These are phyloP conservation scores for Filobasidium floriforme DNA, from an alignment of 768 basidiomycete species.

Conservation along the genomic window DNA sequence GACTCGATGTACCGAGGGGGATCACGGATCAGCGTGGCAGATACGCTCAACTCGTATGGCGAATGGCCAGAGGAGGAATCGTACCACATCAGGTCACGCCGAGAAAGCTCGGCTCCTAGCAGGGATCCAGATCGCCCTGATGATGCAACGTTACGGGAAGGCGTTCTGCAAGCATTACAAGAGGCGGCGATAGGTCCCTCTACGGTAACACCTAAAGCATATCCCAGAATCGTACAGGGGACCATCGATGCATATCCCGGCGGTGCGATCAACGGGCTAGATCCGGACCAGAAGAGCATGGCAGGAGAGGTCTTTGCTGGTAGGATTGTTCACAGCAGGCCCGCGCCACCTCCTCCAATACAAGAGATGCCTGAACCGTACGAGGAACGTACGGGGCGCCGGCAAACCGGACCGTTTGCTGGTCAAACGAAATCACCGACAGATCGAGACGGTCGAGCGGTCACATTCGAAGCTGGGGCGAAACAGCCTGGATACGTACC, in stretches of 20 bases:
- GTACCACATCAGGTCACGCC: background rate
- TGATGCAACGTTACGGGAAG: background rate
- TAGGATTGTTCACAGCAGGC: background rate
- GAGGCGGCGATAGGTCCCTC: background rate
- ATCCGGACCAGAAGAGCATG: conserved; percentile 1
- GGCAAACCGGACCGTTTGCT: background rate
- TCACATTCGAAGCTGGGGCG: too few species aligned
- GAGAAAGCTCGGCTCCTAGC: background rate
- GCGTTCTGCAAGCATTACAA: background rate
- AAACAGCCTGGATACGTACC: too few species aligned
- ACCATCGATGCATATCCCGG: background rate
- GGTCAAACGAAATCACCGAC: background rate
- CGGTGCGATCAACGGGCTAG: background rate
- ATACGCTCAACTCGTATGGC: background rate
- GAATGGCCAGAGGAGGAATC: background rate
- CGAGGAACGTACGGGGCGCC: background rate
- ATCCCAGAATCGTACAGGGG: background rate
- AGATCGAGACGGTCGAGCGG: too few species aligned
- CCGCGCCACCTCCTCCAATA: conserved; percentile 1
- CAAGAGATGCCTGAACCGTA: background rate
- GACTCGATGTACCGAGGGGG: background rate
- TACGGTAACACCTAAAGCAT: background rate
- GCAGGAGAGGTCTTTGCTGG: conserved; percentile 8
- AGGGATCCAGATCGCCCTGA: background rate
- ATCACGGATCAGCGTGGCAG: background rate